These are phyloP conservation scores for Cryptococcus sp. DNA, from an alignment of 1,284 basidiomycete genomes.

Conservation along the genomic window DNA sequence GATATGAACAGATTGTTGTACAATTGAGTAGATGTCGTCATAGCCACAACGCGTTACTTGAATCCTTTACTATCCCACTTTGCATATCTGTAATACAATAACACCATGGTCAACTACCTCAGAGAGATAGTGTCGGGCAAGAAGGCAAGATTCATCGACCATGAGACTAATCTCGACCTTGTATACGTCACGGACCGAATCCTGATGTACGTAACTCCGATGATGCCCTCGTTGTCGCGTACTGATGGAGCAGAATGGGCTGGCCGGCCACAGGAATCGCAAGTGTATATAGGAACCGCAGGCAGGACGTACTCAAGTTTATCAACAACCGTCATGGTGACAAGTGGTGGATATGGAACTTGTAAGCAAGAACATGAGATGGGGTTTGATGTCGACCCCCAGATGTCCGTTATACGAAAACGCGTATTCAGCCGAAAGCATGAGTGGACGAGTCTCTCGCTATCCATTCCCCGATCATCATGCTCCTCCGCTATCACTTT, in stretches of 20 bases:
- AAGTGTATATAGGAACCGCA: constrained; percentile 72
- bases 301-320: constrained; percentile 72
- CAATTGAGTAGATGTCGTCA: neutral
- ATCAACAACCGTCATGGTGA: constrained; percentile 67
- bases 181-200: constrained; percentile 61
- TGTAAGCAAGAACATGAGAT: constrained; percentile 41
- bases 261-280: constrained; percentile 78
- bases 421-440: constrained; percentile 49
- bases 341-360: constrained; percentile 82
- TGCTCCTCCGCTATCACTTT: constrained; percentile 73
- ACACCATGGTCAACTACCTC: constrained; percentile 34
- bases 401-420: constrained; percentile 61
- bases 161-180: constrained; percentile 69
- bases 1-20: neutral
- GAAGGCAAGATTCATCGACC: constrained; percentile 73
- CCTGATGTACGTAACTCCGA: constrained; percentile 54
- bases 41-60: no score
- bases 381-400: neutral
- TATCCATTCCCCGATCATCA: constrained; percentile 88
- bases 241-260: constrained; percentile 48
- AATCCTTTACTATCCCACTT: neutral
- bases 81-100: neutral
- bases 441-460: constrained; percentile 62
- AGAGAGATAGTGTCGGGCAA: constrained; percentile 52
- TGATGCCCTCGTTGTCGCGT: neutral